phyloP scores from a whole-genome alignment of 306 rosid genomes.

The Castanea mollissima region DNA sequence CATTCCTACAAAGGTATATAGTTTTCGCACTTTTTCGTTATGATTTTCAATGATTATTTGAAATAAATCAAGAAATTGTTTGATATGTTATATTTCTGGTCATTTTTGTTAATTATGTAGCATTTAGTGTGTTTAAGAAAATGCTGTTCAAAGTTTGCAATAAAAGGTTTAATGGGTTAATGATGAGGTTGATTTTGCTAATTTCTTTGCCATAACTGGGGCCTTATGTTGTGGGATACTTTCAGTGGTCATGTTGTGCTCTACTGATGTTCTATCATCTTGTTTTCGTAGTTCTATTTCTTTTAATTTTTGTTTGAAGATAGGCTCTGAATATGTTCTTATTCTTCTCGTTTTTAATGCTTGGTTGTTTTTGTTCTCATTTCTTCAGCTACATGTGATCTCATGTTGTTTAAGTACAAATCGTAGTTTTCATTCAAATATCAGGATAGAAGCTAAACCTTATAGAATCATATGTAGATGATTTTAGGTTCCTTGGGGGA shows the following conservation, averaged over 20 bases:
- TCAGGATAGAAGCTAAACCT: background rate
- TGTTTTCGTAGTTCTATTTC: background rate
- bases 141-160: background rate
- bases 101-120: background rate
- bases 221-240: background rate
- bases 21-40: background rate
- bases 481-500: background rate
- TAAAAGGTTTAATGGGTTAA: background rate
- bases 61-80: background rate
- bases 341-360: background rate
- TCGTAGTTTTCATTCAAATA: background rate
- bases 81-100: background rate
- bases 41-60: background rate
- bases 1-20: constrained; percentile 70
- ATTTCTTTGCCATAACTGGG: background rate
- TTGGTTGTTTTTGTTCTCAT: background rate
- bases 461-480: background rate
- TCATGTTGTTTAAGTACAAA: background rate
- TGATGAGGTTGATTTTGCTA: background rate
- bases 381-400: background rate
- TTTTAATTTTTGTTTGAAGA: background rate
- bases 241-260: background rate
- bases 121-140: background rate
- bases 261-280: background rate
- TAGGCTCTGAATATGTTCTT: background rate